Base-by-base conservation (phyloP, 371 early-diverging fungal genomes). In the Mortierella sp. region DNA sequence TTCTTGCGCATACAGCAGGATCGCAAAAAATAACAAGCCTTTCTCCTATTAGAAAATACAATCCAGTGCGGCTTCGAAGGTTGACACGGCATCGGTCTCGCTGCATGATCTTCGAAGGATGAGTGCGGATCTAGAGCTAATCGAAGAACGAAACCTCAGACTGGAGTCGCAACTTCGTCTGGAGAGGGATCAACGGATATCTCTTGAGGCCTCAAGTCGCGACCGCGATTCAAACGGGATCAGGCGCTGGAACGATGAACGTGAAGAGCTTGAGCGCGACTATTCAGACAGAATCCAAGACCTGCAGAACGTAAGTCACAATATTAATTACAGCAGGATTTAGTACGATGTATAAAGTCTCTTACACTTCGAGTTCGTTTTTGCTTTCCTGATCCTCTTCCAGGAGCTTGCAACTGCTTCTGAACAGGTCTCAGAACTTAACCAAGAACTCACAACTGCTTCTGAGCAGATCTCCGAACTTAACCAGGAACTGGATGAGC, bases 381-480 rank as follows among this genome's bases (percentile, higher is more conserved):
- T n/a, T n/a, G n/a, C n/a, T n/a, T n/a, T n/a, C n/a, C n/a, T n/a
- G n/a, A n/a, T n/a, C n/a, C n/a, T n/a, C n/a, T n/a, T n/a, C 9
- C 15, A 75, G 68, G 54, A 68, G 60, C 59, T 68, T 23, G 58
- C 51, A 0, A 62, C 43, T 7, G 65, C 65, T 0, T 57, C 52
- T n/a, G 70, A 62, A 2, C 66, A 65, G 19, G 66, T 70, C 31
- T 46, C 61, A 4, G 61, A 61, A 6, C 66, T 78, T 49, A 14
- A n/a, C 9, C 15, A 75, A 64, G 54, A 68, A 64, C 59, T 68
- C 21, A 58, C 51, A 0, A 62, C 43, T 7, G 65, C 65, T 0
- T 57, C 52, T n/a, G 70, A 62, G 3, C 66, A 65, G 19, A 70
- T 70, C 31, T 46, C 61, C 2, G 61, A 61, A 6, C 66, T 78